phyloP scores from a whole-genome alignment of 164 flowering plant species.

The Warburgia ugandensis region DNA sequence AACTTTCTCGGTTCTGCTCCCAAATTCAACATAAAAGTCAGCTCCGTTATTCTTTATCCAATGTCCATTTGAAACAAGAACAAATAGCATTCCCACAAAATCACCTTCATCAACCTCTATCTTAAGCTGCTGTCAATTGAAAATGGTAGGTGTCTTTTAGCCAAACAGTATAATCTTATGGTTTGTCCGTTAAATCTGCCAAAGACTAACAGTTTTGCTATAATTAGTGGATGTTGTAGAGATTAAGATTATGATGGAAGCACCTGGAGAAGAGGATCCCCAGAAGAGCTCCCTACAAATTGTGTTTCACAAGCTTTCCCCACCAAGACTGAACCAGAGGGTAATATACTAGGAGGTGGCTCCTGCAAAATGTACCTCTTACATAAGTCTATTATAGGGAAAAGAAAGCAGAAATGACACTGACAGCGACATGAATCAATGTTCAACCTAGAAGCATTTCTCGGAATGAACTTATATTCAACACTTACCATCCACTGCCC shows the following conservation, averaged over 20 bases:
- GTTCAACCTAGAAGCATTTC: neutral
- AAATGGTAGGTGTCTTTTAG: neutral
- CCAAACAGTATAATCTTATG: neutral
- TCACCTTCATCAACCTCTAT: conserved; percentile 56
- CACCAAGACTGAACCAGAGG: conserved; percentile 54
- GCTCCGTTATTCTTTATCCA: conserved; percentile 81
- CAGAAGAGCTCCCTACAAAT: conserved; percentile 29
- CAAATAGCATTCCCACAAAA: conserved; percentile 86
- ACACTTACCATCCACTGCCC: conserved; percentile 86
- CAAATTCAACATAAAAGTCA: conserved; percentile 74
- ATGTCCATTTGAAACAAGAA: conserved; percentile 57
- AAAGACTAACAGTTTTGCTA: neutral
- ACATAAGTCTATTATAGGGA: neutral
- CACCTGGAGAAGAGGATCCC: conserved; percentile 46
- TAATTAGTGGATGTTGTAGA: conserved; percentile 3
- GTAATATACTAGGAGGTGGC: conserved; percentile 62
- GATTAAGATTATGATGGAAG: conserved; percentile 5
- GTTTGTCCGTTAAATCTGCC: neutral
- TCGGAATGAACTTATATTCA: neutral
- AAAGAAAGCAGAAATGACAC: neutral
- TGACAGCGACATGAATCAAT: neutral
- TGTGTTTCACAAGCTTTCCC: conserved; percentile 59
- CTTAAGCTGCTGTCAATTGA: conserved; percentile 57
- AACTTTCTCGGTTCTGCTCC: conserved; percentile 27
- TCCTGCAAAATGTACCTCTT: conserved; percentile 36